Evolutionary conservation across 2,329 filamentous ascomycete genomes (phyloP).

Genomic region (Tolypocladium amazonense): DNA sequence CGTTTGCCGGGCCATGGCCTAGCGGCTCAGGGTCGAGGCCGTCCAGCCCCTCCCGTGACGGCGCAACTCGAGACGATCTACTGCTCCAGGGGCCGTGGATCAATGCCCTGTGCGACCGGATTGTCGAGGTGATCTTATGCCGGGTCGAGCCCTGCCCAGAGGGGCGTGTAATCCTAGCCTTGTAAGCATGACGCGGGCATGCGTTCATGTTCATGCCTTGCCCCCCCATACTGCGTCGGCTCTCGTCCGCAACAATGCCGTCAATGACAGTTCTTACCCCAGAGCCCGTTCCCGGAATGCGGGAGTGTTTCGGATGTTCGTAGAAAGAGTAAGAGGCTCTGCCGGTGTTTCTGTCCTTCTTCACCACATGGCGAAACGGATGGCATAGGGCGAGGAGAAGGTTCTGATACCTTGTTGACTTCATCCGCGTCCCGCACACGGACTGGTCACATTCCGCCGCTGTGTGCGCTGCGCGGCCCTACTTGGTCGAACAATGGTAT

Average conservation of each 20-base stretch:
- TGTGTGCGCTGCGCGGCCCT: background rate
- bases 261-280: background rate
- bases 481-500: background rate
- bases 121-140: constrained; percentile 30
- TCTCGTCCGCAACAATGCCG: background rate
- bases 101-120: constrained; percentile 31
- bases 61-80: constrained; percentile 13
- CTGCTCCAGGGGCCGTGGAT: constrained; percentile 16
- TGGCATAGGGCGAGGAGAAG: background rate
- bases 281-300: background rate
- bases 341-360: background rate
- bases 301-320: constrained; percentile 1
- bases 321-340: background rate
- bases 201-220: background rate
- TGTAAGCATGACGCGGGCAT: background rate
- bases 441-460: background rate
- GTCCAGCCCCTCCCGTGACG: background rate
- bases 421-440: background rate
- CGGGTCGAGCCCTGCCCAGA: constrained; percentile 4
- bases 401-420: background rate
- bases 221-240: background rate
- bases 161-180: background rate
- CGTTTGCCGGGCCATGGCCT: background rate
- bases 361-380: too few relatives aligned
- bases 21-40: background rate